Conservation (phyloP, 2,329 filamentous ascomycete genomes). For the Ilyonectria mors-panacis region DNA sequence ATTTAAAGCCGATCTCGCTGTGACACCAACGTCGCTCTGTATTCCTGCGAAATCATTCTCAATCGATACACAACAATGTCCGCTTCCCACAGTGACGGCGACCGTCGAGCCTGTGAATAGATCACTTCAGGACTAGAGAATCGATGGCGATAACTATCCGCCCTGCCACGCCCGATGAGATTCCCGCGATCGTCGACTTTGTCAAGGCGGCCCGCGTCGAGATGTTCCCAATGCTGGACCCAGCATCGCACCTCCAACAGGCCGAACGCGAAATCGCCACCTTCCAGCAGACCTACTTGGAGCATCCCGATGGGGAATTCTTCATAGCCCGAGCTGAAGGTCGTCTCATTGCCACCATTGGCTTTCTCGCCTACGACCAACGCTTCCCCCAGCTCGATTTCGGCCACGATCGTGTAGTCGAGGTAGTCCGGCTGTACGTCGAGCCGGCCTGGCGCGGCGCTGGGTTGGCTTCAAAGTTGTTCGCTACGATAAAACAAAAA, state of each 20-base stretch:
- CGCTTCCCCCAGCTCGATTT: constrained; percentile 45
- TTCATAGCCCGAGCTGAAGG: constrained; percentile 33
- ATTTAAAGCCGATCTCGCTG: constrained; percentile 12
- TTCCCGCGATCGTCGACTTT: constrained; percentile 43
- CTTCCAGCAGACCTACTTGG: constrained; percentile 44
- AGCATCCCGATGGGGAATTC: constrained; percentile 41
- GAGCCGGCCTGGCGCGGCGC: constrained; percentile 45
- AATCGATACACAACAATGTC: no score
- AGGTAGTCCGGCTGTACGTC: constrained; percentile 49
- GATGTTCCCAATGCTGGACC: constrained; percentile 49
- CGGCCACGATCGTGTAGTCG: constrained; percentile 37
- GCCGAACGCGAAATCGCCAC: constrained; percentile 36
- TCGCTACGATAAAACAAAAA: constrained; percentile 31
- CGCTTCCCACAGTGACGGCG: neutral
- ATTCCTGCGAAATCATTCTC: neutral
- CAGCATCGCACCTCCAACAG: constrained; percentile 32
- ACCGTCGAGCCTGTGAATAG: neutral
- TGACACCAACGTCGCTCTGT: neutral
- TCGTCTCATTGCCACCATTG: constrained; percentile 45
- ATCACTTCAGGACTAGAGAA: neutral
- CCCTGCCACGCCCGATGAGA: constrained; percentile 36
- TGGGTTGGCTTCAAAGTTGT: constrained; percentile 46
- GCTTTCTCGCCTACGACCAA: constrained; percentile 44
- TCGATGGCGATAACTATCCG: constrained; percentile 36
- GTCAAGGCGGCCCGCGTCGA: constrained; percentile 42